These are phyloP conservation scores for Arthrobotrys sinensis DNA, from an alignment of 2,329 filamentous ascomycete genomes.

Conservation along the genomic window DNA sequence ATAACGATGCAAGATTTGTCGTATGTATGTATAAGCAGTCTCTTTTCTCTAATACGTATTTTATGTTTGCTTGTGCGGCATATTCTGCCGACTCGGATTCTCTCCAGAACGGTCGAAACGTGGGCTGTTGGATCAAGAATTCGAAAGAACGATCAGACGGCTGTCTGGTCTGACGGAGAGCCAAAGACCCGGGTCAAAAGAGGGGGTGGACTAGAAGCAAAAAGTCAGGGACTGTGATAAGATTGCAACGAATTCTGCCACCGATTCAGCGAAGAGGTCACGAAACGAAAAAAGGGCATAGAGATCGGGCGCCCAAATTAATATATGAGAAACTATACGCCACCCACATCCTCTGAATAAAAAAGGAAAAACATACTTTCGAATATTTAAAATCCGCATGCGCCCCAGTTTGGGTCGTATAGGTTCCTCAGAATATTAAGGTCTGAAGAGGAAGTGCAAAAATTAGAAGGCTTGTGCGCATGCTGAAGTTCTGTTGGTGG, in stretches of 20 bases:
- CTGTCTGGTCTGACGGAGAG: constrained; percentile 13
- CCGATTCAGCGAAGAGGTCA: constrained; percentile 47
- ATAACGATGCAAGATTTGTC: constrained; percentile 9
- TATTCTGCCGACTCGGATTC: constrained; percentile 6
- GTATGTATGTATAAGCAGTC: background rate
- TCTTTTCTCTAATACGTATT: background rate
- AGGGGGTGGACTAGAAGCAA: constrained; percentile 3
- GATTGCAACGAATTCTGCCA: constrained; percentile 30
- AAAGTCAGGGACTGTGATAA: constrained; percentile 33
- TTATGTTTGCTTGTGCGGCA: constrained; percentile 9
- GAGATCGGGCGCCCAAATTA: constrained; percentile 47
- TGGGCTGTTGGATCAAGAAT: constrained; percentile 11
- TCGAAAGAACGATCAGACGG: constrained; percentile 17
- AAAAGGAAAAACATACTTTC: constrained; percentile 16
- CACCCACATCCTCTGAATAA: background rate
- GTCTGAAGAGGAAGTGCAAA: background rate
- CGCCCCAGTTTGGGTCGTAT: background rate
- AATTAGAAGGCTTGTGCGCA: background rate
- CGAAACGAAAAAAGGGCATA: constrained; percentile 41
- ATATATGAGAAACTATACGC: background rate
- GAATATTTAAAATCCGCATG: constrained; percentile 6
- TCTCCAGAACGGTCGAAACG: constrained; percentile 1
- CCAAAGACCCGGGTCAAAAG: constrained; percentile 20
- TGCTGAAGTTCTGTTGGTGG: background rate
- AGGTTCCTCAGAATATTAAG: background rate